These are phyloP conservation scores for Xylaria sp. DNA, from an alignment of 2,329 filamentous ascomycete genomes.

Conservation along the genomic window DNA sequence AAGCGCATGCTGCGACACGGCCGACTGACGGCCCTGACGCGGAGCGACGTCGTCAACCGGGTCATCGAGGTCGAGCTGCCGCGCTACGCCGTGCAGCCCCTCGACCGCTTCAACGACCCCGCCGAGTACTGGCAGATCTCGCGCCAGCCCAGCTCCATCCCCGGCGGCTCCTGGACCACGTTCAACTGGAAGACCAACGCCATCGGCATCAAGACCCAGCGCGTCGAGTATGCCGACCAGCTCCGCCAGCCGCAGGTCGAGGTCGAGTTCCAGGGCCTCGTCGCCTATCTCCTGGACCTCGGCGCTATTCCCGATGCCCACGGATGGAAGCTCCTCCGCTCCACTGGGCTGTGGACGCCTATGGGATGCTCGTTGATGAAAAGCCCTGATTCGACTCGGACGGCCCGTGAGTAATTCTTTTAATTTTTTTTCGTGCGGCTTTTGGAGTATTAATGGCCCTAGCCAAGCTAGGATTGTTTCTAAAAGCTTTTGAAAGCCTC, in stretches of 20 bases:
- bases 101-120: slow-evolving; percentile 59
- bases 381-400: slow-evolving; percentile 55
- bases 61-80: slow-evolving; percentile 71
- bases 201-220: slow-evolving; percentile 66
- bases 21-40: slow-evolving; percentile 63
- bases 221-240: slow-evolving; percentile 66
- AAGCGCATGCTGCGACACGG: slow-evolving; percentile 62
- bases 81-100: slow-evolving; percentile 66
- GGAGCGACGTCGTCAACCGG: slow-evolving; percentile 68
- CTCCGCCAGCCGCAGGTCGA: slow-evolving; percentile 60
- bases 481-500: no score
- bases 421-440: no score
- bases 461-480: no score
- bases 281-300: slow-evolving; percentile 67
- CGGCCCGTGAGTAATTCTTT: no score
- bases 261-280: slow-evolving; percentile 61
- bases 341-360: slow-evolving; percentile 65
- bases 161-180: slow-evolving; percentile 67
- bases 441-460: no score
- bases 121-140: slow-evolving; percentile 64
- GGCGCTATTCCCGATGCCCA: slow-evolving; percentile 65
- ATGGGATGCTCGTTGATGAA: slow-evolving; percentile 62
- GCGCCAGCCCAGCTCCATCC: slow-evolving; percentile 56
- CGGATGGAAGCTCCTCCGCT: slow-evolving; percentile 62
- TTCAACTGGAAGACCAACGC: slow-evolving; percentile 70